Evolutionary conservation across 75 land plant species (phyloP).

Genomic region (Selaginella tamariscina): DNA sequence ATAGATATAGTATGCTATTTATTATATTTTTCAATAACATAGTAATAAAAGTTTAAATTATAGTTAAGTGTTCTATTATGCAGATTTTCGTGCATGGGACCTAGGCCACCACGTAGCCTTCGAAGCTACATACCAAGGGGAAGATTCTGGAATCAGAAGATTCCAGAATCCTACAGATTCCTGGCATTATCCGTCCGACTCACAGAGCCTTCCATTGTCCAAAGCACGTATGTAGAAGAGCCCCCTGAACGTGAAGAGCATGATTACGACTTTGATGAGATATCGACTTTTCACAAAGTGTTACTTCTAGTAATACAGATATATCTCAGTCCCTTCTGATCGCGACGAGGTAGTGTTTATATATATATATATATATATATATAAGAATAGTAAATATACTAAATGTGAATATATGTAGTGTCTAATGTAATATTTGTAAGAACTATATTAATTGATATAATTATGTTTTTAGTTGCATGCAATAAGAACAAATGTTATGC

Average conservation of each 20-base stretch:
- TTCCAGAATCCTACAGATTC: background rate
- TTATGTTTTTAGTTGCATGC: background rate
- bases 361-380: too few species aligned
- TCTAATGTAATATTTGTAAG: too few species aligned
- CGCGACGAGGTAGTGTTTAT: background rate
- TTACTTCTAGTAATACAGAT: background rate
- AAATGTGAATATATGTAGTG: too few species aligned
- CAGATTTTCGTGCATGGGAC: background rate
- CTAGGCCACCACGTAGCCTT: too few species aligned
- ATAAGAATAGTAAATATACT: too few species aligned
- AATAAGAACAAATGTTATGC: background rate
- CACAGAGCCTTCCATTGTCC: background rate
- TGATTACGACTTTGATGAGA: background rate
- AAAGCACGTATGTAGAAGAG: conserved; percentile 1
- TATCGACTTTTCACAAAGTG: background rate
- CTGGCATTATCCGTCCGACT: background rate
- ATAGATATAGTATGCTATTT: background rate
- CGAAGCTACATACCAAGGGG: background rate
- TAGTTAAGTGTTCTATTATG: background rate
- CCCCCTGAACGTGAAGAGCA: background rate
- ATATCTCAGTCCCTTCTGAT: background rate
- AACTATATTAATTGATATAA: too few species aligned
- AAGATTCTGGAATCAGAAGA: background rate
- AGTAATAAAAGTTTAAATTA: background rate
- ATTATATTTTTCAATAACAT: background rate